Percentiles rank a stretch among this genome's conserved stretches.
Evolutionary conservation across 1,284 basidiomycete genomes (phyloP).

Genomic region (Austropuccinia psidii): DNA sequence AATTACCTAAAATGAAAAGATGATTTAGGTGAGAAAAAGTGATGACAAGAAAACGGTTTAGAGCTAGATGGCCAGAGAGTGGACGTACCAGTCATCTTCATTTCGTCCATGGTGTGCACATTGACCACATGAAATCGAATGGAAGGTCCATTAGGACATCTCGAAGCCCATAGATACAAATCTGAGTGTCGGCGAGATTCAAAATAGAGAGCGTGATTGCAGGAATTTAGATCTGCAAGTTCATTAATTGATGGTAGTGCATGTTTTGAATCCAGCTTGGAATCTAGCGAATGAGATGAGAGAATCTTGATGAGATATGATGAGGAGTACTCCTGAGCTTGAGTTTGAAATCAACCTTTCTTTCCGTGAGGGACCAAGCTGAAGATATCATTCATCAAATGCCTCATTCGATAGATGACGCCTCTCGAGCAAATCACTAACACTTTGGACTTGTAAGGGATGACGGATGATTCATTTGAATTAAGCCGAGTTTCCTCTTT

Average conservation of each 20-base stretch:
- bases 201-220: slow-evolving; percentile 96
- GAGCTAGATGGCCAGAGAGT: neutral
- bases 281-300: slow-evolving; percentile 55
- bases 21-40: neutral
- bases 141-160: slow-evolving; percentile 94
- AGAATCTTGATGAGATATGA: neutral
- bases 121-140: slow-evolving; percentile 98
- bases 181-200: slow-evolving; percentile 93
- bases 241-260: slow-evolving; percentile 90
- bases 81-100: slow-evolving; percentile 77
- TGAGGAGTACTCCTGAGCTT: neutral
- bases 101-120: slow-evolving; percentile 98
- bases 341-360: slow-evolving; percentile 61
- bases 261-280: slow-evolving; percentile 95
- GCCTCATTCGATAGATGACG: slow-evolving; percentile 91
- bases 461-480: slow-evolving; percentile 38
- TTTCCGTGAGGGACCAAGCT: slow-evolving; percentile 87
- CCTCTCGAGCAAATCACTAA: slow-evolving; percentile 87
- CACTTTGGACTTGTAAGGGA: slow-evolving; percentile 58
- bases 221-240: slow-evolving; percentile 93
- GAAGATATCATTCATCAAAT: slow-evolving; percentile 92
- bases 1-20: slow-evolving; percentile 59
- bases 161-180: slow-evolving; percentile 91
- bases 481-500: neutral
- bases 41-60: neutral